Percentiles rank a stretch among this genome's conserved stretches.
phyloP scores from a whole-genome alignment of 2,329 filamentous ascomycete genomes.

The Magnaporthiopsis incrustans region DNA sequence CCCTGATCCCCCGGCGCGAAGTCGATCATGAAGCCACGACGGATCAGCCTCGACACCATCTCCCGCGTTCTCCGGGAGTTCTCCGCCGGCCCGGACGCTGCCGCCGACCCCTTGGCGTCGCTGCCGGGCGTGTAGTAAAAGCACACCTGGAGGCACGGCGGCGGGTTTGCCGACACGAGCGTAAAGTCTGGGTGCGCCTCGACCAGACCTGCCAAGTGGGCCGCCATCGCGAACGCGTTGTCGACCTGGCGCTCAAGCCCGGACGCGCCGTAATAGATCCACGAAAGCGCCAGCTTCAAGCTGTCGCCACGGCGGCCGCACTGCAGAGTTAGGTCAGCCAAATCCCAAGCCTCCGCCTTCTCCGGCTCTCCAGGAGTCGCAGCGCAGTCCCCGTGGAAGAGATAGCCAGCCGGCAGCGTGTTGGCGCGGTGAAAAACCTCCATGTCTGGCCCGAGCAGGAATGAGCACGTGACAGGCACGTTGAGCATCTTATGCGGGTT shows the following conservation, averaged over 20 bases:
- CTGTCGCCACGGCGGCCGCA: constrained; percentile 82
- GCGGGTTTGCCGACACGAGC: constrained; percentile 66
- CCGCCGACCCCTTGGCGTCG: constrained; percentile 27
- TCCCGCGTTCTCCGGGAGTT: constrained; percentile 42
- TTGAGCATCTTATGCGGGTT: constrained; percentile 98
- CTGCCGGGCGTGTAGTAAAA: constrained; percentile 73
- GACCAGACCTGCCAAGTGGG: constrained; percentile 57
- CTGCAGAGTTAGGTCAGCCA: constrained; percentile 88
- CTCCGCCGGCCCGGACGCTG: constrained; percentile 27
- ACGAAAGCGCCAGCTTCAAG: constrained; percentile 79
- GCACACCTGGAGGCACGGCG: constrained; percentile 88
- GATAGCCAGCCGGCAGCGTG: constrained; percentile 77
- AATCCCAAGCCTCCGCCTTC: constrained; percentile 56
- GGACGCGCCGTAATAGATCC: constrained; percentile 76
- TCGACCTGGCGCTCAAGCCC: constrained; percentile 68
- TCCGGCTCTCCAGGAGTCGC: constrained; percentile 23
- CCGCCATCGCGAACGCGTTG: constrained; percentile 62
- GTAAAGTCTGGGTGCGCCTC: constrained; percentile 47
- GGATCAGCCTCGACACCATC: constrained; percentile 40
- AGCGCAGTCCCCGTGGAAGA: constrained; percentile 54
- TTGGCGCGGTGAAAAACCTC: constrained; percentile 73
- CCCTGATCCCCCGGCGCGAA: constrained; percentile 50
- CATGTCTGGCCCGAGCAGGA: constrained; percentile 73
- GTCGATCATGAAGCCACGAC: constrained; percentile 51
- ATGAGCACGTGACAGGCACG: constrained; percentile 83